These are phyloP conservation scores for Diplodia corticola DNA, from an alignment of 2,329 filamentous ascomycete genomes.

Conservation along the genomic window DNA sequence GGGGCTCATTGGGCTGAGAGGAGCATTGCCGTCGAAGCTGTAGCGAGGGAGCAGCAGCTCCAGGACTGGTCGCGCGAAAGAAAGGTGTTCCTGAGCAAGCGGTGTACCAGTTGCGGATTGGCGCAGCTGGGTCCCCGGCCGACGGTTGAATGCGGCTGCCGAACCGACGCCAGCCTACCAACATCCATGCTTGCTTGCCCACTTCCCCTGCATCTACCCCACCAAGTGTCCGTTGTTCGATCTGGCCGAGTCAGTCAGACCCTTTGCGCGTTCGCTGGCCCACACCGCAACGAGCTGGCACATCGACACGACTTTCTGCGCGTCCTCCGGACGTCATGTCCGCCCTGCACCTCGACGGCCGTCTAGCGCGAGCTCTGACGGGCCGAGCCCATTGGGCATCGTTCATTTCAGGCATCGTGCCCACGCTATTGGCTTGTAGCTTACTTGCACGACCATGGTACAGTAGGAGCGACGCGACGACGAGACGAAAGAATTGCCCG, in stretches of 20 bases:
- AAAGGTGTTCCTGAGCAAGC: conserved; percentile 20
- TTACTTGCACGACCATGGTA: too few relatives aligned
- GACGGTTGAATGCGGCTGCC: background rate
- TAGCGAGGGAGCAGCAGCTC: background rate
- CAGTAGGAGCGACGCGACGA: background rate
- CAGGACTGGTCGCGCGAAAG: background rate
- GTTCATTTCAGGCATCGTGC: background rate
- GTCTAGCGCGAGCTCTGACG: background rate
- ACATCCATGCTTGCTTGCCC: background rate
- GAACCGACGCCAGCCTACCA: too few relatives aligned
- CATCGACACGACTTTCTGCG: background rate
- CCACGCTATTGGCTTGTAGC: background rate
- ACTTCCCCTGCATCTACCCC: background rate
- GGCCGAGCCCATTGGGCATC: background rate
- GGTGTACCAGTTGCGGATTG: conserved; percentile 14
- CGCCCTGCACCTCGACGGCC: background rate
- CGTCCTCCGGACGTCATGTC: background rate
- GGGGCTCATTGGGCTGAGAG: conserved; percentile 12
- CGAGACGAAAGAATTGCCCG: too few relatives aligned
- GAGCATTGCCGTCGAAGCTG: background rate
- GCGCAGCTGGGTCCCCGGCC: background rate
- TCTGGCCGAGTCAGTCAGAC: background rate
- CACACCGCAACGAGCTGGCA: background rate
- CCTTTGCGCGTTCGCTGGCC: background rate
- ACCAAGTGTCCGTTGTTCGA: too few relatives aligned